These are phyloP conservation scores for Penicillium sp. DNA, from an alignment of 2,329 filamentous ascomycete genomes.

Conservation along the genomic window DNA sequence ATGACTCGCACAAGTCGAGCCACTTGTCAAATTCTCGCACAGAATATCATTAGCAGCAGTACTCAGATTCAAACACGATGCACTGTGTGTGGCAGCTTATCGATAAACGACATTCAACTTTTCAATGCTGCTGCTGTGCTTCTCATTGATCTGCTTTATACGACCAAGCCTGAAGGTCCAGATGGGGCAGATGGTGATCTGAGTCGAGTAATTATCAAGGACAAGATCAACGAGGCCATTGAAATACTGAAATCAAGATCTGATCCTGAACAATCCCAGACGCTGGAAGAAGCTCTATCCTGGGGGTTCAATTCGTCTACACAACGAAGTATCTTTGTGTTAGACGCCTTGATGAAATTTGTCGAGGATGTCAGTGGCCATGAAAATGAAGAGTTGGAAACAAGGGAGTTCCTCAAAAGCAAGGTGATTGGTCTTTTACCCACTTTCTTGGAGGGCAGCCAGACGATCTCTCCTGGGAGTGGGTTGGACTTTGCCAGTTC, in stretches of 20 bases:
- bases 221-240: constrained; percentile 11
- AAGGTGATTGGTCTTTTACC: background rate
- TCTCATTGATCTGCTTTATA: background rate
- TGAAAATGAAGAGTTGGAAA: background rate
- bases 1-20: background rate
- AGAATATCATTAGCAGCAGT: constrained; percentile 11
- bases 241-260: constrained; percentile 6
- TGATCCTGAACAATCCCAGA: background rate
- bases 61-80: constrained; percentile 8
- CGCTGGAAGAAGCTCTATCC: background rate
- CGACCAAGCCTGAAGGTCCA: background rate
- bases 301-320: background rate
- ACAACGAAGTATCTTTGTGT: background rate
- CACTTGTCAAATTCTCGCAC: constrained; percentile 9
- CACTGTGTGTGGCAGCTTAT: constrained; percentile 9
- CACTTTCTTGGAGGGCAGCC: background rate
- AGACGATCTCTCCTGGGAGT: background rate
- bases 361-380: background rate
- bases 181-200: background rate
- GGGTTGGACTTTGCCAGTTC: background rate
- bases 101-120: constrained; percentile 1
- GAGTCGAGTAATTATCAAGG: constrained; percentile 5
- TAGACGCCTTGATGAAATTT: constrained; percentile 1
- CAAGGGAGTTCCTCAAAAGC: background rate
- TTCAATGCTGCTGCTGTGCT: constrained; percentile 1